Base-by-base conservation (phyloP, 2,329 filamentous ascomycete genomes). In the Fusarium concolor region DNA sequence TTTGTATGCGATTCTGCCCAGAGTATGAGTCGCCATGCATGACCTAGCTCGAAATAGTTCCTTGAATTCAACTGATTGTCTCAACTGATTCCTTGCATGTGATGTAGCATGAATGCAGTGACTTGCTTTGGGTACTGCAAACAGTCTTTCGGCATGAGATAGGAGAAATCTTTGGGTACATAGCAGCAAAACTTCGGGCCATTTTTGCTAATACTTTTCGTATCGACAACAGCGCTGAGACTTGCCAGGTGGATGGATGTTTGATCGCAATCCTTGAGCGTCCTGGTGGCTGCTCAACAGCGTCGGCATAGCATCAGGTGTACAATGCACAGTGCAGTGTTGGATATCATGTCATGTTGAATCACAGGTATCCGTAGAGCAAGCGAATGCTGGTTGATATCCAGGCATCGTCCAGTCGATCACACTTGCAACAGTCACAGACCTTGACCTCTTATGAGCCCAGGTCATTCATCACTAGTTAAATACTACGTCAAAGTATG, bases 401-500 rank as follows among this genome's bases (percentile, higher is more conserved):
- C 39, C 39, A 20, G 18, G 7, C 18, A 44, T 5, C 10, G 28
- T 45, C 6, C 2, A 38, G 11, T 24, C 8, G 10, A 22, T 26
- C 33, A 58, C 20, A 18, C 35, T 18, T 3, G 15, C 29, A 6
- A 49, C 17, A 62, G 33, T 59, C 20, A 37, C 31, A 49, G 14
- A 42, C 18, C 41, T 43, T 55, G 44, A 14, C 31, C 10, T 18
- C 15, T 38, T 51, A 44, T 47, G 42, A 47, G 62, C 24, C 35
- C 12, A 46, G 5, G 29, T 26, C 33, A 61, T 37, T 31, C n/a
- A 61, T 46, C 60, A 68, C 65, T 7, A 31, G 17, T 14, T 14
- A 44, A n/a, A 39, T 52, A 26, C n/a, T 67, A 53, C 53, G 47
- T 46, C 29, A 56, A 59, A 60, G 65, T 53, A 84, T 86, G 84